Conservation (phyloP, 2,329 filamentous ascomycete species). For the Plenodomus lindquistii region DNA sequence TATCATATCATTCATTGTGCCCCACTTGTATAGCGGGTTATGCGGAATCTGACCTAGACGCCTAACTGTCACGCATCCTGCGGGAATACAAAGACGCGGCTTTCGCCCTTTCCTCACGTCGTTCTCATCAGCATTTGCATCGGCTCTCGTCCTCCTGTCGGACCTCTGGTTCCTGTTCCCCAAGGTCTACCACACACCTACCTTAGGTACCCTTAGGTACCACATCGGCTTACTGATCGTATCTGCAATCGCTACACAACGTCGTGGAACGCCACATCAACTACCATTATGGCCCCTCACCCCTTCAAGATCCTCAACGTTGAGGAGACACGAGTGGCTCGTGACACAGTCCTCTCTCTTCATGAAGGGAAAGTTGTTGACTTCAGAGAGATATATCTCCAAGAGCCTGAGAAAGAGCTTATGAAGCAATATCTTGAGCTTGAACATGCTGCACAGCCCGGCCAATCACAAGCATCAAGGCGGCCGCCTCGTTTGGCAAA, state of each 20-base stretch:
- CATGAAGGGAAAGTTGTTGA: conserved; percentile 44
- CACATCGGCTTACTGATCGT: background rate
- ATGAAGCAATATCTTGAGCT: conserved; percentile 54
- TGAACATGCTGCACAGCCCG: conserved; percentile 49
- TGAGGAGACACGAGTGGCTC: conserved; percentile 58
- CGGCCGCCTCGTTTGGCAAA: conserved; percentile 56
- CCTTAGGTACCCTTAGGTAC: background rate
- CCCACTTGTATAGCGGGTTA: background rate
- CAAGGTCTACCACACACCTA: background rate
- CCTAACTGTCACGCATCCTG: background rate
- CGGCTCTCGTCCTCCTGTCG: background rate
- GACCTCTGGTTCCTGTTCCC: no score
- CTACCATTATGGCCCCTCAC: conserved; percentile 46
- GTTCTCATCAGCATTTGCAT: background rate
- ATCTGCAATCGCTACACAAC: no score
- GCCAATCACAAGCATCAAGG: conserved; percentile 45
- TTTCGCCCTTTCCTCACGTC: background rate
- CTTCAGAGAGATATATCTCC: conserved; percentile 57
- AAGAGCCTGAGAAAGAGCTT: conserved; percentile 56
- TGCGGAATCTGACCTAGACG: background rate
- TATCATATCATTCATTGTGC: background rate
- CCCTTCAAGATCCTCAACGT: conserved; percentile 61
- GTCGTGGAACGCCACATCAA: no score
- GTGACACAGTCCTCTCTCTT: conserved; percentile 53
- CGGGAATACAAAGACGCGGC: background rate